A percentile compares a stretch with the other conserved stretches of the same genome.
Evolutionary conservation across 306 rosid species (phyloP).

Genomic region (Crotalaria pallida): DNA sequence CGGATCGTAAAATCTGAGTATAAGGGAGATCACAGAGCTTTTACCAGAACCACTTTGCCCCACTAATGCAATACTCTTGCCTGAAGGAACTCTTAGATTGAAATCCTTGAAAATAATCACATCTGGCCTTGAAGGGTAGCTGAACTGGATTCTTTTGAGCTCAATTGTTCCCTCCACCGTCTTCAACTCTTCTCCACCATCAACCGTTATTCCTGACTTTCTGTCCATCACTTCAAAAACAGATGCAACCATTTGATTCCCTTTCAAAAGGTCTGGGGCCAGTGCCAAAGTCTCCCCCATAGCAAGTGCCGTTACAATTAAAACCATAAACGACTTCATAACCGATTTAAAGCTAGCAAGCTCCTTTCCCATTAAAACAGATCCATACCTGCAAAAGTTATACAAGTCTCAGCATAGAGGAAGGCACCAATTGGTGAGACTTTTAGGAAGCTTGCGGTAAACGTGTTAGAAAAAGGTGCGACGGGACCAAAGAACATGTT

Average conservation of each 20-base stretch:
- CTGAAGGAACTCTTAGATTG: conserved; percentile 63
- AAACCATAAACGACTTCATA: conserved; percentile 93
- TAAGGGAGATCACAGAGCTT: conserved; percentile 86
- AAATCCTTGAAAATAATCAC: conserved; percentile 78
- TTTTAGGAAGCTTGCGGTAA: background rate
- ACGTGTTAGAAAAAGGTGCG: too few relatives aligned
- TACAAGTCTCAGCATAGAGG: conserved; percentile 9
- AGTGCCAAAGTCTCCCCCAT: conserved; percentile 91
- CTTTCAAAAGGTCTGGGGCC: conserved; percentile 91
- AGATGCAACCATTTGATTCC: conserved; percentile 93
- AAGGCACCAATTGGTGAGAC: background rate
- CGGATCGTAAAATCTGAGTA: conserved; percentile 90
- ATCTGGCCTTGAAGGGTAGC: conserved; percentile 91
- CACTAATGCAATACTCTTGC: conserved; percentile 75
- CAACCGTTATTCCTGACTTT: conserved; percentile 53
- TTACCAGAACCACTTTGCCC: conserved; percentile 99
- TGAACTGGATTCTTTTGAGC: conserved; percentile 63
- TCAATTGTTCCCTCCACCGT: conserved; percentile 82
- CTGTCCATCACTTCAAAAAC: conserved; percentile 81
- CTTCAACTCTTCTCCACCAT: conserved; percentile 63
- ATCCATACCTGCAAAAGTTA: conserved; percentile 74
- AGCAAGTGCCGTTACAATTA: conserved; percentile 84
- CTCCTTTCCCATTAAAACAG: conserved; percentile 82
- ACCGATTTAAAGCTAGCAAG: conserved; percentile 82
- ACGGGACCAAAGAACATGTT: too few relatives aligned